Evolutionary conservation across 108 stramenopile species (phyloP).

Genomic region (Mediolabrus comicus): DNA sequence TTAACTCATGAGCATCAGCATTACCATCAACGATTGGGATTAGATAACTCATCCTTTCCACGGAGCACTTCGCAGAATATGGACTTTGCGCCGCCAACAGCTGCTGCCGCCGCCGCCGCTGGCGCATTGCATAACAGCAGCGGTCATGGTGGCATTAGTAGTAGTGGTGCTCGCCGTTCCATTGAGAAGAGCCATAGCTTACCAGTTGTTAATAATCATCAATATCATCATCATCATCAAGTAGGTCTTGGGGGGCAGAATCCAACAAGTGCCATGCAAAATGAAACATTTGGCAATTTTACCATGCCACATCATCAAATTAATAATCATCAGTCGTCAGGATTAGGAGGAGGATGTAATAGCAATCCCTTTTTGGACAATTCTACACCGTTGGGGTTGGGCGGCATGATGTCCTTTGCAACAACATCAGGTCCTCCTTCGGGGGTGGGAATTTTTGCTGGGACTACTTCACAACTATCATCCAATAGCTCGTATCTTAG

Average conservation of each 20-base stretch:
- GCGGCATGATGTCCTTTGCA: not conserved
- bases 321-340: no score
- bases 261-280: not conserved
- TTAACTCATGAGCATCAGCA: not conserved
- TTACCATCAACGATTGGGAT: not conserved
- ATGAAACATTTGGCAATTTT: not conserved
- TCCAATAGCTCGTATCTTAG: not conserved
- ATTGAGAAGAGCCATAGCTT: not conserved
- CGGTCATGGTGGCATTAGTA: no score
- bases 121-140: no score
- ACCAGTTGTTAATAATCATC: not conserved
- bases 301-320: no score
- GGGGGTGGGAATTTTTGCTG: not conserved
- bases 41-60: not conserved
- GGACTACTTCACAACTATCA: no score
- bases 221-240: not conserved
- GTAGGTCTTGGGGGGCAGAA: not conserved
- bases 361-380: not conserved
- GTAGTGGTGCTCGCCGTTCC: not conserved
- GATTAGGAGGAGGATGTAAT: not conserved
- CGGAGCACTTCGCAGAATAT: not conserved
- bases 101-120: no score
- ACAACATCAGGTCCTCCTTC: no score
- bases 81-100: not conserved
- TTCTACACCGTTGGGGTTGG: not conserved